Percentiles rank a stretch among this genome's conserved stretches.
Conservation (phyloP, 1,139 yeast genomes). For the Debaryomyces robertsiae region DNA sequence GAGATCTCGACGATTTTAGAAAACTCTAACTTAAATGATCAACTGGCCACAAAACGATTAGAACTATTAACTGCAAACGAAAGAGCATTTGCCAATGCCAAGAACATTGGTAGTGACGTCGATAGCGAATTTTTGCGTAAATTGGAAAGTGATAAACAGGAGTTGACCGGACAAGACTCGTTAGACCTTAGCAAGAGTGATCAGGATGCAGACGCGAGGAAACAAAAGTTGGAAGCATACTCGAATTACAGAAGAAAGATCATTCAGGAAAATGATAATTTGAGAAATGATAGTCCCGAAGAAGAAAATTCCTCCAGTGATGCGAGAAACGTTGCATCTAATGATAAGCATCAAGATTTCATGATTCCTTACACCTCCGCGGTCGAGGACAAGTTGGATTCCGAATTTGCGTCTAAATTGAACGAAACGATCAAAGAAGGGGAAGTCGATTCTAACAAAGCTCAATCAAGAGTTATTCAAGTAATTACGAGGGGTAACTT, state of each 20-base stretch:
- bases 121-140: conserved; percentile 46
- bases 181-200: conserved; percentile 42
- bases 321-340: conserved; percentile 9
- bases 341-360: conserved; percentile 30
- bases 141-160: conserved; percentile 43
- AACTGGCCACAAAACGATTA: conserved; percentile 46
- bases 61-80: conserved; percentile 63
- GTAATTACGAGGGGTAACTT: conserved; percentile 74
- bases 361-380: conserved; percentile 73
- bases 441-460: conserved; percentile 58
- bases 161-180: conserved; percentile 47
- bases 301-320: conserved; percentile 5
- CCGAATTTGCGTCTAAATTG: conserved; percentile 61
- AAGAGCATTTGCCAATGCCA: conserved; percentile 63
- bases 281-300: conserved; percentile 7
- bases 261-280: conserved; percentile 46
- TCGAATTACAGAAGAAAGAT: conserved; percentile 53
- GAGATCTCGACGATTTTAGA: conserved; percentile 48
- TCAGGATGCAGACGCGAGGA: conserved; percentile 50
- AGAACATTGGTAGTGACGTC: conserved; percentile 49
- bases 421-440: conserved; percentile 63
- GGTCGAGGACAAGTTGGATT: conserved; percentile 66
- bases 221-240: conserved; percentile 46
- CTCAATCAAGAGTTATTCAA: conserved; percentile 60
- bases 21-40: conserved; percentile 45